These are phyloP conservation scores for Metschnikowia cubensis DNA, from an alignment of 805 yeast species.

Conservation along the genomic window DNA sequence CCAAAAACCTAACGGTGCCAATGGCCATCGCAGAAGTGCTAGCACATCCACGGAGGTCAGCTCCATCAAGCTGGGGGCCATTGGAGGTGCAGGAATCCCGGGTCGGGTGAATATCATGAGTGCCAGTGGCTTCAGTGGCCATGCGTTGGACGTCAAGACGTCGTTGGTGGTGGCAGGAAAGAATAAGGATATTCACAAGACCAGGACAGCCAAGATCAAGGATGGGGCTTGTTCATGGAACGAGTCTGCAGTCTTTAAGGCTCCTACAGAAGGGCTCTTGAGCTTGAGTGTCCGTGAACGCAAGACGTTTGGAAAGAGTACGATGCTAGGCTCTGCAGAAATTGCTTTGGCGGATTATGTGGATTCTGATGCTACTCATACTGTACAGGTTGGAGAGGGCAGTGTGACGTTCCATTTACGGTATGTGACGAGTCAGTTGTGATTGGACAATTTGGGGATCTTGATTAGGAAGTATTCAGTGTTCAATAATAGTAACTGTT, in stretches of 20 bases:
- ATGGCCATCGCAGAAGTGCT: slow-evolving; percentile 17
- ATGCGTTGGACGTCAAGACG: slow-evolving; percentile 49
- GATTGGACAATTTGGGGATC: neutral
- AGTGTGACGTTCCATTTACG: slow-evolving; percentile 38
- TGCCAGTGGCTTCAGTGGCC: slow-evolving; percentile 38
- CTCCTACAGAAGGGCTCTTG: slow-evolving; percentile 57
- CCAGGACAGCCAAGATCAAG: slow-evolving; percentile 51
- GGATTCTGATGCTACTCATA: slow-evolving; percentile 42
- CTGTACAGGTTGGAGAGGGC: slow-evolving; percentile 35
- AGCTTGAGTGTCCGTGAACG: slow-evolving; percentile 59
- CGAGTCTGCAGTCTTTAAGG: slow-evolving; percentile 65
- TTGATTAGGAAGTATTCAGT: too few species aligned
- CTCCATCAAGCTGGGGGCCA: slow-evolving; percentile 34
- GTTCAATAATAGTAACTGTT: too few species aligned
- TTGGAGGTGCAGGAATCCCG: slow-evolving; percentile 39
- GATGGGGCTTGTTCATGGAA: slow-evolving; percentile 50
- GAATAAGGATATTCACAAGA: slow-evolving; percentile 59
- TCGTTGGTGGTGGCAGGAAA: slow-evolving; percentile 43
- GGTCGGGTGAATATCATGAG: slow-evolving; percentile 54
- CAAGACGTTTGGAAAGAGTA: slow-evolving; percentile 70
- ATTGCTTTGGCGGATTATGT: slow-evolving; percentile 48
- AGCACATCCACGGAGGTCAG: slow-evolving; percentile 30
- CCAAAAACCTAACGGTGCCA: slow-evolving; percentile 27
- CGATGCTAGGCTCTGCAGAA: slow-evolving; percentile 57
- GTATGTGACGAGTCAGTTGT: slow-evolving; percentile 19